Base-by-base conservation (phyloP, 2,329 filamentous ascomycete species). In the Rutstroemia sp. region DNA sequence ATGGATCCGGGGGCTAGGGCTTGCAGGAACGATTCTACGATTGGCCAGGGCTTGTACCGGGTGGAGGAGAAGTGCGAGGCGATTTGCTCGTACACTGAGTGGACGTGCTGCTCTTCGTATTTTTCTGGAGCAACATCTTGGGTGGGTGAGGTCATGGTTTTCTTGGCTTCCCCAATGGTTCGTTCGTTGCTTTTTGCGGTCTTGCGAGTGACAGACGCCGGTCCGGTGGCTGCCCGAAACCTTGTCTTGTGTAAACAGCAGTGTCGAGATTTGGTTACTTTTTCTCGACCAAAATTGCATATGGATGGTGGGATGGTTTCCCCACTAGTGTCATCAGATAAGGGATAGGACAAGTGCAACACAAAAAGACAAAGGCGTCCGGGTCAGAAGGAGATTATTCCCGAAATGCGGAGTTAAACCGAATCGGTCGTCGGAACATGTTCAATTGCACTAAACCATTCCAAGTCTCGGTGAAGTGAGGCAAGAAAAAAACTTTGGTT, bases 91-190 rank as follows among this genome's bases (percentile, higher is more conserved):
- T 99, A 99, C 61, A 99, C 89, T 57, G 82, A 77, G 73, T 99
- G 94, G 56, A 99, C 94, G 73, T 97, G 89, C 62, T 86, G 75
- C 61, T 86, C 79, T 74, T 99, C 94, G 74, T 96, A 96, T 34
- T 73, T 71, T 60, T 79, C 78, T 34, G 68, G 64, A 4, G 38
- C 46, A 39, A 23, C 4, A 14, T 46, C 42, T 34, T 16, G 25
- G 25, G 5, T 34, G 27, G 50, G n/a, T 30, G 25, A 27, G n/a
- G 42, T 46, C 45, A 50, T 55, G 52, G n/a, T 44, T 30, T 55
- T 40, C 30, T 34, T 34, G 30, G 30, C 30, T 34, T 34, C 30
- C 30, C 30, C 30, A 34, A 34, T 34, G 30, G 30, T 34, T 34
- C 30, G 30, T 34, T 34, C 30, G 9, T 34, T 9, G 30, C 4